Evolutionary conservation across 305 asterid genomes (phyloP).

Genomic region (Fraxinus platypoda): DNA sequence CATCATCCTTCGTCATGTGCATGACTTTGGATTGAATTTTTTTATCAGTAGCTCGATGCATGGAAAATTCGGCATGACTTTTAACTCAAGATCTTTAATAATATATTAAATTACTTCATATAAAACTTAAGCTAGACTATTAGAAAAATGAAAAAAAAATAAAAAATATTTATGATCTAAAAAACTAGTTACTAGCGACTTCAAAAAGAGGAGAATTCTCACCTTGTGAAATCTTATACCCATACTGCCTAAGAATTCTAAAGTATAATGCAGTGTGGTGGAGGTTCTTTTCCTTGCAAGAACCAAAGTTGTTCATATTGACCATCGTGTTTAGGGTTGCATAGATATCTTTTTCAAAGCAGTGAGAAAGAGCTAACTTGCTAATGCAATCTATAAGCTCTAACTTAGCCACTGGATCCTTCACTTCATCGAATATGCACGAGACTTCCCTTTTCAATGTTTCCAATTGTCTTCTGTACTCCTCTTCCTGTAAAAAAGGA

Average conservation of each 20-base stretch:
- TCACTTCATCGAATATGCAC: slow-evolving; percentile 5
- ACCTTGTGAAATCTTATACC: slow-evolving; percentile 46
- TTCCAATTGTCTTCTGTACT: slow-evolving; percentile 29
- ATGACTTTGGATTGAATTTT: background rate
- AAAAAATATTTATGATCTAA: background rate
- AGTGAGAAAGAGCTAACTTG: slow-evolving; percentile 41
- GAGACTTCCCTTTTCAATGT: slow-evolving; percentile 34
- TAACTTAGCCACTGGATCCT: slow-evolving; percentile 33
- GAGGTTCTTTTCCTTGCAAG: slow-evolving; percentile 7
- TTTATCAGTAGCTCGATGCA: background rate
- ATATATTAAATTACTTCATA: too few relatives aligned
- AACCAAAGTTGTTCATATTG: background rate
- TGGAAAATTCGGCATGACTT: too few relatives aligned
- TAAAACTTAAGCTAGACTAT: background rate
- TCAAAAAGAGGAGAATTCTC: background rate
- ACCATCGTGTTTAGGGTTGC: slow-evolving; percentile 24
- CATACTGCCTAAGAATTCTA: slow-evolving; percentile 48
- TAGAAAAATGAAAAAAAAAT: background rate
- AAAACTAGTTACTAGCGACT: background rate
- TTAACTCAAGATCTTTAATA: background rate
- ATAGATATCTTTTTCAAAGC: slow-evolving; percentile 42
- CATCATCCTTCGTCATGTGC: background rate
- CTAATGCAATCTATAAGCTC: slow-evolving; percentile 44
- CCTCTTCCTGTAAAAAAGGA: slow-evolving; percentile 26
- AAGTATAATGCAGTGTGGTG: slow-evolving; percentile 39